Evolutionary conservation across 2,329 filamentous ascomycete species (phyloP), one percentile per base, ranked within the genome.

Genomic region (Hymenoscyphus occultus): DNA sequence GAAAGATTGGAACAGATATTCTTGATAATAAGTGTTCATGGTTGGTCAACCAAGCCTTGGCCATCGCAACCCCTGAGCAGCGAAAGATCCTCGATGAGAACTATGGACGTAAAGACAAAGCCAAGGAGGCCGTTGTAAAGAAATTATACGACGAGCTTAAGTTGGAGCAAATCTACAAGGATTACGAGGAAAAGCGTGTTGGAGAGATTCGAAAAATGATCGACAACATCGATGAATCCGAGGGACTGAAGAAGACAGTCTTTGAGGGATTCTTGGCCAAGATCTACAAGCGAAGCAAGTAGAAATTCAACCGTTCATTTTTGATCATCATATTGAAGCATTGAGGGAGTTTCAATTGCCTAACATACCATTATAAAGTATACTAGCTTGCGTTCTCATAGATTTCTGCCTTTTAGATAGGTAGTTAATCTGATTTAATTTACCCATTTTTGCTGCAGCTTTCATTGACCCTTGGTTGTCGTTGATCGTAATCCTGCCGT

Each of bases 21-120:
- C 89, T 93, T 84, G 95, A 99, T 82, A 99, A 99, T 86, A 99
- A 99, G 86, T 99, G 95, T 85, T 96, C 92, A 54, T 99, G 95
- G 95, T 83, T 99, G 66, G 86, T 99, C 79, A 99, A 99, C 85
- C 90, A 97, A 80, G 95, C 95, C 58, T 84, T 99, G 66, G 84
- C 88, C 77, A 85, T 90, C 68, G 90, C 86, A 70, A 93, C 85
- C 1, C 88, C 92, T 1, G 92, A 94, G 77, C 95, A 99, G 84
- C 88, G 93, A 76, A 84, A 90, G 80, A 79, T 96, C 48, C 88
- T 99, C 61, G 92, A 97, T 76, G 87, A 92, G 65, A 94, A 97
- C 82, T 99, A 99, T 78, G 95, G 95, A 72, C 88, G 88, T 77
- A 99, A 98, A 84, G 89, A 98, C 80, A 85, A 86, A 75, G 84